phyloP scores from a whole-genome alignment of 192 early-diverging fungal species.

The Linnemannia zychae region DNA sequence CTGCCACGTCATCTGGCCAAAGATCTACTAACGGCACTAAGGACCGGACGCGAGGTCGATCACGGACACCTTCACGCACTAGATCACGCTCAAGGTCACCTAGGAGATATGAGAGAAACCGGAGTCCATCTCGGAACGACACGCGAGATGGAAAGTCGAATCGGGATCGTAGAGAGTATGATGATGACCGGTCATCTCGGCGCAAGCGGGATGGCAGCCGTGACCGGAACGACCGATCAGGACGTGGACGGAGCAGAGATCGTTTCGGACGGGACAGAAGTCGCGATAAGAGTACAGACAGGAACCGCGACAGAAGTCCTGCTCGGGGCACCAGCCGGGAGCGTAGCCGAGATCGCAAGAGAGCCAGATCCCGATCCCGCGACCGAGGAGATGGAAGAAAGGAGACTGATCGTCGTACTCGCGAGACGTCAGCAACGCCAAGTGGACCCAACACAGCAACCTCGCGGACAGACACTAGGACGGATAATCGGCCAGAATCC shows the following conservation, averaged over 20 bases:
- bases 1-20: constrained; percentile 19
- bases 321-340: constrained; percentile 30
- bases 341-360: constrained; percentile 36
- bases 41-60: constrained; percentile 39
- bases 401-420: constrained; percentile 32
- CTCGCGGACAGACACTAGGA: background rate
- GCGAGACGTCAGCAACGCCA: constrained; percentile 29
- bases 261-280: constrained; percentile 46
- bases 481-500: background rate
- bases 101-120: constrained; percentile 41
- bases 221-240: constrained; percentile 39
- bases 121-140: constrained; percentile 31
- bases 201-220: constrained; percentile 39
- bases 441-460: background rate
- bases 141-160: constrained; percentile 38
- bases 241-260: constrained; percentile 42
- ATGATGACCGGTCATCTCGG: constrained; percentile 37
- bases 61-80: constrained; percentile 32
- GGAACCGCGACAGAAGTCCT: constrained; percentile 23
- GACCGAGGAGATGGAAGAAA: constrained; percentile 36
- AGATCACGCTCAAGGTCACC: constrained; percentile 50
- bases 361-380: constrained; percentile 34
- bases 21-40: constrained; percentile 15
- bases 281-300: constrained; percentile 25
- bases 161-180: constrained; percentile 46